Conservation (phyloP, 106 monocot species). For the Triglochin maritima region DNA sequence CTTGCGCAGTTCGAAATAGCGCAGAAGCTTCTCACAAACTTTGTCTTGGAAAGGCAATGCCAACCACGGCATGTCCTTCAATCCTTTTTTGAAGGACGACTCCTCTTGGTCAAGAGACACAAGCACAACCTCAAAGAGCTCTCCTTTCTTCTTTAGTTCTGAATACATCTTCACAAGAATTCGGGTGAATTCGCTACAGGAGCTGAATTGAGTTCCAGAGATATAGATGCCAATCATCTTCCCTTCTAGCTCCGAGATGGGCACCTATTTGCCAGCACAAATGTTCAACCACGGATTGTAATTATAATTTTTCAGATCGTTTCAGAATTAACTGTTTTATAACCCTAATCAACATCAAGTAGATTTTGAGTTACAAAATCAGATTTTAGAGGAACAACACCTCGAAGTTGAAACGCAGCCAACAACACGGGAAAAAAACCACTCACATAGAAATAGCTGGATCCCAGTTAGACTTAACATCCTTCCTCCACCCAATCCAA, state of each 20-base stretch:
- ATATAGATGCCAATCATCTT: conserved; percentile 58
- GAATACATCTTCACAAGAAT: conserved; percentile 31
- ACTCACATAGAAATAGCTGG: neutral
- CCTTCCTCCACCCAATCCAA: too few relatives aligned
- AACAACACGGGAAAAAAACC: neutral
- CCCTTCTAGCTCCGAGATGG: conserved; percentile 59
- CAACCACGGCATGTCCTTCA: conserved; percentile 56
- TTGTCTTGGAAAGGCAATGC: conserved; percentile 57
- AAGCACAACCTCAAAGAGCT: conserved; percentile 57
- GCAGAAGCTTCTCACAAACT: conserved; percentile 27
- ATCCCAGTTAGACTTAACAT: too few relatives aligned
- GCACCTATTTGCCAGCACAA: conserved; percentile 31
- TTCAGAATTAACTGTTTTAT: too few relatives aligned
- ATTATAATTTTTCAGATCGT: too few relatives aligned
- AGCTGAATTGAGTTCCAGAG: conserved; percentile 10
- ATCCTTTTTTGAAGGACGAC: conserved; percentile 15
- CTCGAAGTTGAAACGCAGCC: neutral
- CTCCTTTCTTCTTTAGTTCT: conserved; percentile 48
- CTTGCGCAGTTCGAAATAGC: conserved; percentile 45
- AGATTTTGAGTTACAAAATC: too few relatives aligned
- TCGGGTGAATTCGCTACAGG: conserved; percentile 31
- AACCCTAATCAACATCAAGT: too few relatives aligned
- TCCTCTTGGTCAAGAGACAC: conserved; percentile 44
- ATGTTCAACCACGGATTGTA: too few relatives aligned
- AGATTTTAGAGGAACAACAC: neutral